phyloP scores from a whole-genome alignment of 1,284 basidiomycete species.

The Ustilago lituana region DNA sequence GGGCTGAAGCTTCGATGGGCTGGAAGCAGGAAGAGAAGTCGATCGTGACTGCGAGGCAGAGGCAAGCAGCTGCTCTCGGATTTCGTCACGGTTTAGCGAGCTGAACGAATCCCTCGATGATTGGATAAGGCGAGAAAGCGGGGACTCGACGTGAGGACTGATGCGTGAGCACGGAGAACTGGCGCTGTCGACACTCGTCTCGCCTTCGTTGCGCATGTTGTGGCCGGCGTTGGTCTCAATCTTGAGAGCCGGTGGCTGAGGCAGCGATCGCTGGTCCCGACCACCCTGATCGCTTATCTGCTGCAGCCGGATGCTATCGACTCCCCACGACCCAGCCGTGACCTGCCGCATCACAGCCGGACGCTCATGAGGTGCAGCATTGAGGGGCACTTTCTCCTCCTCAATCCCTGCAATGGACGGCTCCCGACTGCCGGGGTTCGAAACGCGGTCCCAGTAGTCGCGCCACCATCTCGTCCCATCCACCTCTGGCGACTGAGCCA shows the following conservation, averaged over 20 bases:
- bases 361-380: neutral
- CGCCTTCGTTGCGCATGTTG: neutral
- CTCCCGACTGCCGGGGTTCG: constrained; percentile 20
- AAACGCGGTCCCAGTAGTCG: constrained; percentile 36
- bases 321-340: constrained; percentile 36
- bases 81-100: constrained; percentile 18
- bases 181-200: constrained; percentile 4
- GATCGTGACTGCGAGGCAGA: no score
- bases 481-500: neutral
- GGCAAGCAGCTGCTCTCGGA: constrained; percentile 1
- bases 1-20: neutral
- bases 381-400: constrained; percentile 11
- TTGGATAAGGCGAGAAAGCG: constrained; percentile 33
- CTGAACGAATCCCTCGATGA: constrained; percentile 34
- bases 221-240: constrained; percentile 2
- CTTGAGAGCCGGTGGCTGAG: constrained; percentile 9
- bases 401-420: constrained; percentile 18
- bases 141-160: constrained; percentile 36
- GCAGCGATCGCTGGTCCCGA: neutral
- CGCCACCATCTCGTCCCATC: constrained; percentile 35
- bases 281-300: no score
- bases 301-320: neutral
- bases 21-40: no score
- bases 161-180: constrained; percentile 16
- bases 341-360: constrained; percentile 32